Percentiles rank a stretch among this genome's conserved stretches.
These are phyloP conservation scores for Pythium rhizo-oryzae DNA, from an alignment of 352 stramenopile species.

Conservation along the genomic window DNA sequence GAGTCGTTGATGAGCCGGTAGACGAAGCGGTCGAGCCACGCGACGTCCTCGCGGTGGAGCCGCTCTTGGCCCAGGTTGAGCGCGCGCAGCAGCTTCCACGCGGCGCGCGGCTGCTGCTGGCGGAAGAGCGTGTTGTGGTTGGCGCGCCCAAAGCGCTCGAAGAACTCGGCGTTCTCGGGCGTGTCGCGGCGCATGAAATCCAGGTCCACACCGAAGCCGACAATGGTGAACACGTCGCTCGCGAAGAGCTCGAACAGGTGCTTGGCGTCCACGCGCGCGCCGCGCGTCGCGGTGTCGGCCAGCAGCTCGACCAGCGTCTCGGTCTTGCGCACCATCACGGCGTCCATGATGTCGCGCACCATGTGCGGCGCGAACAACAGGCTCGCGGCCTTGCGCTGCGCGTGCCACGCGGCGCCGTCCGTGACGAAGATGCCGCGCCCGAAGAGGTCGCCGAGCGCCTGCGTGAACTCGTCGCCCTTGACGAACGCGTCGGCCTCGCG, in stretches of 20 bases:
- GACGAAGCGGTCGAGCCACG: slow-evolving; percentile 24
- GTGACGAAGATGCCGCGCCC: slow-evolving; percentile 58
- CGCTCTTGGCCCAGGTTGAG: slow-evolving; percentile 38
- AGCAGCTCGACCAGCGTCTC: slow-evolving; percentile 36
- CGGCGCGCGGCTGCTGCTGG: slow-evolving; percentile 30
- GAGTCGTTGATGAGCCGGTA: slow-evolving; percentile 27
- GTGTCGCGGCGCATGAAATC: slow-evolving; percentile 21
- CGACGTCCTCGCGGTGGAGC: slow-evolving; percentile 31
- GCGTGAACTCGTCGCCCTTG: slow-evolving; percentile 42
- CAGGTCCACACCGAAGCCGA: slow-evolving; percentile 44
- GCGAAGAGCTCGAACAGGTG: slow-evolving; percentile 55
- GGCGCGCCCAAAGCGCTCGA: slow-evolving; percentile 10
- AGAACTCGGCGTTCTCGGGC: slow-evolving; percentile 7
- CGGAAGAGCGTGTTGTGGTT: slow-evolving; percentile 19
- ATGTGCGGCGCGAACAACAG: slow-evolving; percentile 80
- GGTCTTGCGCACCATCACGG: slow-evolving; percentile 36
- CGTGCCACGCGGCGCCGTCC: slow-evolving; percentile 51
- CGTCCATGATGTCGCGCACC: slow-evolving; percentile 50
- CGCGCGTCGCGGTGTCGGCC: background rate
- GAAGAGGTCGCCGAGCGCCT: slow-evolving; percentile 55
- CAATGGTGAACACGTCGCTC: slow-evolving; percentile 66
- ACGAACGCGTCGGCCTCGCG: slow-evolving; percentile 68
- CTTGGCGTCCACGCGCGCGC: slow-evolving; percentile 39
- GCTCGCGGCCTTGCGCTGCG: slow-evolving; percentile 79
- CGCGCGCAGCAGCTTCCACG: slow-evolving; percentile 47